Evolutionary conservation across 495 filamentous ascomycete genomes (phyloP), one percentile per base, ranked within the genome.

Genomic region (Hypoxylon fragiforme): DNA sequence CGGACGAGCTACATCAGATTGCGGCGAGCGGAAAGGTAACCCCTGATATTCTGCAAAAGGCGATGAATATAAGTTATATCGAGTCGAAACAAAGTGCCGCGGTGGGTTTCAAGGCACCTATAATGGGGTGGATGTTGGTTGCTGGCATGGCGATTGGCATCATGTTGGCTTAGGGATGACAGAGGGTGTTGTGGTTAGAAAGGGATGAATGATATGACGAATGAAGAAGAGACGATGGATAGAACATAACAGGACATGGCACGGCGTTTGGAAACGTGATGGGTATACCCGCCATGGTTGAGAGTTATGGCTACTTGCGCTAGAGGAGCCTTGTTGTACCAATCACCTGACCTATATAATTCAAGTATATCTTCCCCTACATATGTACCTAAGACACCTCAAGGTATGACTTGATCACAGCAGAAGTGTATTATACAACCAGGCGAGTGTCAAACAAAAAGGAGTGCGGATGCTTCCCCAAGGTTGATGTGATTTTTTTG

Each of bases 1-100:
- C 69, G 1, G 61, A 70, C 8, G 66, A 81, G 64, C 54, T 82
- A 28, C 48, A 55, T 3, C 37, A 48, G 3, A 45, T 79, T 7
- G 72, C 62, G n/a, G 44, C 48, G 16, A 55, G 63, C 3, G 56
- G 70, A 13, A 9, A n/a, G 14, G 49, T 66, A 0, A 45, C 47
- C 1, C 44, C 26, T n/a, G 58, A 60, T 36, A 37, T 54, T 2
- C 39, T 60, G 46, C 40, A 21, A 15, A 68, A 63, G 30, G 57
- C 62, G 53, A 64, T 49, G 54, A 71, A 70, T 53, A 28, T 43
- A 53, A 69, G 50, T 38, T 73, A 62, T 38, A 65, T 67, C 34
- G 64, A 67, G 43, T 46, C 50, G 14, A 60, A 47, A 24, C 38
- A 30, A 12, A 44, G 50, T 26, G 32, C 45, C n/a, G 63, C 59